These are phyloP conservation scores for Fusarium falciforme DNA, from an alignment of 2,329 filamentous ascomycete genomes.

Conservation along the genomic window DNA sequence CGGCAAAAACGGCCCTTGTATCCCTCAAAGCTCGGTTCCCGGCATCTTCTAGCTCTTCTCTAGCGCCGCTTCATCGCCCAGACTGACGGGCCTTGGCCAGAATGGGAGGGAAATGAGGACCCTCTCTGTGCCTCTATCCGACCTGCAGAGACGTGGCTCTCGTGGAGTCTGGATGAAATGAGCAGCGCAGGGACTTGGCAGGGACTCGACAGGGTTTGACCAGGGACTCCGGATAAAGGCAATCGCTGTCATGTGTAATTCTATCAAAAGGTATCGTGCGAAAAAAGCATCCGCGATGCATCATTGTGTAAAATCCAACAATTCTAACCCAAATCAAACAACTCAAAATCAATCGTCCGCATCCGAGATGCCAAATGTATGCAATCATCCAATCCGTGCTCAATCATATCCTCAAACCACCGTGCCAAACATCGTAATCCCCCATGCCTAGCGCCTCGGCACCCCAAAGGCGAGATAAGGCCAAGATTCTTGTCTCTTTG, in stretches of 20 bases:
- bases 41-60: neutral
- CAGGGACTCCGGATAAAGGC: neutral
- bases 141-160: neutral
- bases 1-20: slow-evolving; percentile 16
- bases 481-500: slow-evolving; percentile 17
- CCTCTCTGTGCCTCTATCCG: neutral
- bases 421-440: slow-evolving; percentile 22
- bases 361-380: slow-evolving; percentile 2
- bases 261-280: slow-evolving; percentile 41
- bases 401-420: slow-evolving; percentile 36
- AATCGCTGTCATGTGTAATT: slow-evolving; percentile 10
- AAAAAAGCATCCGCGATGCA: slow-evolving; percentile 29
- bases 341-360: slow-evolving; percentile 6
- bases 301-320: slow-evolving; percentile 19
- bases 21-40: neutral
- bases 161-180: neutral
- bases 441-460: slow-evolving; percentile 19
- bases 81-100: neutral
- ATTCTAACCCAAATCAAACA: slow-evolving; percentile 13
- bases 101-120: slow-evolving; percentile 1
- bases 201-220: neutral
- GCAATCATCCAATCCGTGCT: slow-evolving; percentile 37
- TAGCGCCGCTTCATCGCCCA: neutral
- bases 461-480: slow-evolving; percentile 10
- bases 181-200: neutral